Evolutionary conservation across 257 asterid genomes (phyloP), one percentile per base, ranked within the genome.

Genomic region (Gentiana macrophylla): DNA sequence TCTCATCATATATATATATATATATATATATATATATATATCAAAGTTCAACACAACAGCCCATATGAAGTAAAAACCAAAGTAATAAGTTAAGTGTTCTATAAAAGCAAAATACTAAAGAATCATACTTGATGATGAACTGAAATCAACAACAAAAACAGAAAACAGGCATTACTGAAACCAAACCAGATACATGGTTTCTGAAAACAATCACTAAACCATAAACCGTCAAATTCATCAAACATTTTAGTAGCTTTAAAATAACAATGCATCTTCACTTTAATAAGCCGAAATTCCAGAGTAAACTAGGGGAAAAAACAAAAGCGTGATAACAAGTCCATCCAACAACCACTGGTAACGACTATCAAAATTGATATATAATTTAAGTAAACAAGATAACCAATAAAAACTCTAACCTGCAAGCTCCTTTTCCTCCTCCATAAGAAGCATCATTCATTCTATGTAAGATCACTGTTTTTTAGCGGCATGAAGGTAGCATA

Each of bases 291-390:
- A 59, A 45, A 54, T 61, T 69, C 64, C 57, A 61, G 62, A 58
- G 62, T 24, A 44, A 60, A 61, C 64, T 45, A 64, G 65, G 46
- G 46, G 10, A 41, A 5, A 41, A 41, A 1, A 7, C 6, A 41
- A 58, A 79, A 61, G 56, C 73, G 53, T 37, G 35, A 61, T 47
- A 66, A 63, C 51, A 70, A 68, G 54, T 37, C 61, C 56, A 62
- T 60, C 67, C 70, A 59, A 58, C 56, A 62, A 62, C 67, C 70
- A 59, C 57, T 13, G 49, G 62, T 56, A 71, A 56, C 45, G 59
- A 8, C 72, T 71, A 74, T 66, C 93, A 86, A 86, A 86, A 73
- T 60, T 71, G 80, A 67, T 50, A 65, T 67, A 64, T 68, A 71
- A 36, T 49, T 66, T 24, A 24, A 24, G 52, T 51, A 62, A 45